A percentile compares a stretch with the other conserved stretches of the same genome.
Evolutionary conservation across 2,329 filamentous ascomycete species (phyloP).

Genomic region (Cercospora brassicicola): DNA sequence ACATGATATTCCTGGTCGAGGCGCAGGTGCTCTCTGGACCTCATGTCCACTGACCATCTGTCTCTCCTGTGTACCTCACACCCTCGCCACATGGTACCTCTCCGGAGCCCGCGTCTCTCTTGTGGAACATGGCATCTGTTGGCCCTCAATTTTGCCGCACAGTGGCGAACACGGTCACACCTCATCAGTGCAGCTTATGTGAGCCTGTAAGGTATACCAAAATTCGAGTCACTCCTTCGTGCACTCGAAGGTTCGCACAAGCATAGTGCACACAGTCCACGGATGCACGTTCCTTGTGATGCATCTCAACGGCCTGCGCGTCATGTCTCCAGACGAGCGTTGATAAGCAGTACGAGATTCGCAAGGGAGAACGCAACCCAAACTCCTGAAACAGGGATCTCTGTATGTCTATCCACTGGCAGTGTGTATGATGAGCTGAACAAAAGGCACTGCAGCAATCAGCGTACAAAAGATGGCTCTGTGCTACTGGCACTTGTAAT

Average conservation of each 20-base stretch:
- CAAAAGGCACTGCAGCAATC: neutral
- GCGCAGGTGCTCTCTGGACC: neutral
- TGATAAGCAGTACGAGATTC: neutral
- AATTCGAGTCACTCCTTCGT: neutral
- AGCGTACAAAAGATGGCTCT: neutral
- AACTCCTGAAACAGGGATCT: neutral
- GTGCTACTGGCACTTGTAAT: neutral
- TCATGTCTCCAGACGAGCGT: neutral
- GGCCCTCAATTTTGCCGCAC: neutral
- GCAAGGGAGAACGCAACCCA: neutral
- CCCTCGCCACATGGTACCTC: neutral
- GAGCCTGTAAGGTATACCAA: neutral
- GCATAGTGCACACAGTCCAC: neutral
- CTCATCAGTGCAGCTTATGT: neutral
- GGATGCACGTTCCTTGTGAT: neutral
- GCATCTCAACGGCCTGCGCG: slow-evolving; percentile 1
- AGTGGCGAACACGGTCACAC: neutral
- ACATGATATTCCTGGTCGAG: neutral
- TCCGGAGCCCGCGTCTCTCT: neutral
- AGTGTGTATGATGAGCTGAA: neutral
- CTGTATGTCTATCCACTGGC: neutral
- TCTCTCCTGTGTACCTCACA: neutral
- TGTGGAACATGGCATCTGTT: neutral
- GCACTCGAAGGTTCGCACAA: neutral
- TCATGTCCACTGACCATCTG: neutral